phyloP scores from a whole-genome alignment of 2,329 filamentous ascomycete species.

The Ilyonectria destructans region DNA sequence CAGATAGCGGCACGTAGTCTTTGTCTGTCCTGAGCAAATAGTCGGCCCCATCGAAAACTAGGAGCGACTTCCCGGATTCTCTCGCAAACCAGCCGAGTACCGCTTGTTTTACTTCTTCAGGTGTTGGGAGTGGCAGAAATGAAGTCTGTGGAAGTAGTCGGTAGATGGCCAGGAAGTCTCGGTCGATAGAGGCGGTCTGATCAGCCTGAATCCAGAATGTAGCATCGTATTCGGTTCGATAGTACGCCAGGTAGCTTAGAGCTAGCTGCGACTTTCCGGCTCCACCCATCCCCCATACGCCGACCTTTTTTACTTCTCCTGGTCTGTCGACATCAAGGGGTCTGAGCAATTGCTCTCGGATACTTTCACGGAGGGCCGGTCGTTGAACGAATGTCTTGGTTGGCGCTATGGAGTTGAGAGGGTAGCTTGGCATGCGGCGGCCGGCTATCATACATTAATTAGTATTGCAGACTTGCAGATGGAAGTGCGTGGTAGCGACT shows the following conservation, averaged over 20 bases:
- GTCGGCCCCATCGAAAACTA: not conserved
- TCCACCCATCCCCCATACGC: not conserved
- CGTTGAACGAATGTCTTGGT: not conserved
- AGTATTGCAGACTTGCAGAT: no score
- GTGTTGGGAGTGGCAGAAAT: not conserved
- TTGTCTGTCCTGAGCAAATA: not conserved
- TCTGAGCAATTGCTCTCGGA: not conserved
- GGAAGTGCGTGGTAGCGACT: no score
- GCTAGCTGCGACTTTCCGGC: conserved; percentile 9
- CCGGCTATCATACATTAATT: no score
- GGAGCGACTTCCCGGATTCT: not conserved
- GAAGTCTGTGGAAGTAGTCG: not conserved
- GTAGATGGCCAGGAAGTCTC: not conserved
- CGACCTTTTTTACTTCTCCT: not conserved
- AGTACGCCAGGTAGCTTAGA: not conserved
- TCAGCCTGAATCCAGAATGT: conserved; percentile 1
- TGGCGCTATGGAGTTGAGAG: not conserved
- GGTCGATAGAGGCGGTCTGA: not conserved
- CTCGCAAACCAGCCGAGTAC: not conserved
- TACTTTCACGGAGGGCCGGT: not conserved
- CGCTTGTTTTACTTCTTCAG: not conserved
- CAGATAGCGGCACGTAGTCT: not conserved
- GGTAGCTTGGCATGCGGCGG: not conserved
- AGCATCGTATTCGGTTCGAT: not conserved
- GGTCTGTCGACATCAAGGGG: not conserved